These are phyloP conservation scores for Biscutella laevigata DNA, from an alignment of 441 rosid species.

Conservation along the genomic window DNA sequence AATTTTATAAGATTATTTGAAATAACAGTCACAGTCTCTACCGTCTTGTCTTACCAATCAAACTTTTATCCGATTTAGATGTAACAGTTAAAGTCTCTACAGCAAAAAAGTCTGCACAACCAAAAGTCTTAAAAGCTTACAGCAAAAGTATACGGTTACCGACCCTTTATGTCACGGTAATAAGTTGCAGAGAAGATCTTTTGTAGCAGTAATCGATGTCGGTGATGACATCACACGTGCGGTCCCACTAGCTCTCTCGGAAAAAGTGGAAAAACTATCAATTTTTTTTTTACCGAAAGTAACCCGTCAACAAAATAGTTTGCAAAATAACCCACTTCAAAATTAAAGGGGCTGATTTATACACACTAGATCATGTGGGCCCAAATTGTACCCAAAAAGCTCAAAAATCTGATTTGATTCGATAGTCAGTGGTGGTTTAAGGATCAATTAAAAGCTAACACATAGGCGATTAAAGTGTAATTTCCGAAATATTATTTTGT, in stretches of 20 bases:
- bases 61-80: too few relatives aligned
- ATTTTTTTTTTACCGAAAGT: neutral
- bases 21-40: too few relatives aligned
- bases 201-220: neutral
- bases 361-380: neutral
- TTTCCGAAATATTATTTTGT: neutral
- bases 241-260: neutral
- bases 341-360: neutral
- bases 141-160: too few relatives aligned
- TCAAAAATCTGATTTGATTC: neutral
- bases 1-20: too few relatives aligned
- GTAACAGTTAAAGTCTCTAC: too few relatives aligned
- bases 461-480: neutral
- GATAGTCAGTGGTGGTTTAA: neutral
- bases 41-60: too few relatives aligned
- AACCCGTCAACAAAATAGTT: neutral
- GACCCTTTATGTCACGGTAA: too few relatives aligned
- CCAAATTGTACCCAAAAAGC: neutral
- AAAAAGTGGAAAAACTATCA: neutral
- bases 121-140: too few relatives aligned
- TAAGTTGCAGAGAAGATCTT: neutral
- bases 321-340: neutral
- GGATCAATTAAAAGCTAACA: neutral
- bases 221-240: slow-evolving; percentile 4
- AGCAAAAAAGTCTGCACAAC: too few relatives aligned